Conservation (phyloP, 2,329 filamentous ascomycete genomes). For the Ceratocystis alfenasii region DNA sequence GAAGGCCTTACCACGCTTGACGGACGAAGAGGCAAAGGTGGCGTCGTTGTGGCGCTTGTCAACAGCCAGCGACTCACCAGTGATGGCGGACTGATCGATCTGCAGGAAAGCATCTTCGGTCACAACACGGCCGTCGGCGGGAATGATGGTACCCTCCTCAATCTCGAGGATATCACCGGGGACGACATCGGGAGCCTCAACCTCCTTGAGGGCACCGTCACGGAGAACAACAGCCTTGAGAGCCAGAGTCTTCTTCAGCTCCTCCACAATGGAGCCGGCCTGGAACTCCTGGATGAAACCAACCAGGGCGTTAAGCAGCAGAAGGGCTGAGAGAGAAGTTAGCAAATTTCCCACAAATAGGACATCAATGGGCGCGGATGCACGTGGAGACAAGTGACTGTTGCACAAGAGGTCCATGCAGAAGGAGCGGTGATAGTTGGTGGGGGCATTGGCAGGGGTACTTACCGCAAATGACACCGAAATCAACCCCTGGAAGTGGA, state of each 20-base stretch:
- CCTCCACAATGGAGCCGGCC: constrained; percentile 79
- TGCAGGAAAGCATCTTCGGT: constrained; percentile 76
- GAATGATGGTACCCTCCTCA: constrained; percentile 80
- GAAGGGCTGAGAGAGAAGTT: constrained; percentile 35
- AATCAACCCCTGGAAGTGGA: constrained; percentile 55
- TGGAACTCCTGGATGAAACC: constrained; percentile 86
- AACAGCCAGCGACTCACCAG: constrained; percentile 81
- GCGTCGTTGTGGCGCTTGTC: constrained; percentile 75
- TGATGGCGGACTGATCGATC: constrained; percentile 85
- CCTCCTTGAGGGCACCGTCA: constrained; percentile 61
- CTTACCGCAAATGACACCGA: constrained; percentile 68
- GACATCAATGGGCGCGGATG: neutral
- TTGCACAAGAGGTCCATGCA: constrained; percentile 7
- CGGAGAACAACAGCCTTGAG: constrained; percentile 79
- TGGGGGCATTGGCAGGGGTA: neutral
- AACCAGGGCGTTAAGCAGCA: constrained; percentile 72
- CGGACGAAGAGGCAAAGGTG: constrained; percentile 73
- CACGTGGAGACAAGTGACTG: constrained; percentile 3
- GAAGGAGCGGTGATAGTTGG: neutral
- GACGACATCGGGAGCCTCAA: constrained; percentile 73
- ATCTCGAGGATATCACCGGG: constrained; percentile 83
- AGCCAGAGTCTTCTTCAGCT: constrained; percentile 80
- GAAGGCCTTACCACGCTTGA: constrained; percentile 83
- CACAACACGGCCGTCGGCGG: constrained; percentile 75
- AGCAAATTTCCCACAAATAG: too few species aligned